Conservation (phyloP, 2,329 filamentous ascomycete genomes). For the Cercospora zeina region DNA sequence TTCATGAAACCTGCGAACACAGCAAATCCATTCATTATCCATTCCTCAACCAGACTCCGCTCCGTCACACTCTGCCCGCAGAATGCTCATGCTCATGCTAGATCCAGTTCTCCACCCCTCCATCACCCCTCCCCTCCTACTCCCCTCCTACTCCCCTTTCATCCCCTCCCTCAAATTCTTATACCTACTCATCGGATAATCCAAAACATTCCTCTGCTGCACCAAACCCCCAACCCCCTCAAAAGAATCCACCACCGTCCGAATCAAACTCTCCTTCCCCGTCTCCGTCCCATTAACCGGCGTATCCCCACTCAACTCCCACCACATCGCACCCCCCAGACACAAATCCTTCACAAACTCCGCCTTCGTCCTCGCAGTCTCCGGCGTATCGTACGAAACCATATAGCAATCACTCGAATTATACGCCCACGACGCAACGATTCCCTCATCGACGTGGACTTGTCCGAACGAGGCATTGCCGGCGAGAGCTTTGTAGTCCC, state of each 20-base stretch:
- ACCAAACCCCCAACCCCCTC: constrained; percentile 46
- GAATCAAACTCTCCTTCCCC: constrained; percentile 56
- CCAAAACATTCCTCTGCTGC: constrained; percentile 48
- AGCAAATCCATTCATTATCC: not conserved
- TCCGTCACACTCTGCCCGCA: not conserved
- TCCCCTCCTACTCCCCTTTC: constrained; percentile 28
- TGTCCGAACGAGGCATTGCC: constrained; percentile 56
- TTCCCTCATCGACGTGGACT: constrained; percentile 63
- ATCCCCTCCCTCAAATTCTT: constrained; percentile 53
- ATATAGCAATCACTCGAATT: constrained; percentile 62
- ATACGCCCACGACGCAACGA: constrained; percentile 75
- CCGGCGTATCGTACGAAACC: constrained; percentile 72
- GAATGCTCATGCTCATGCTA: not conserved
- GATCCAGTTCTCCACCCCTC: not conserved
- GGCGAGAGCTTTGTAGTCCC: constrained; percentile 59
- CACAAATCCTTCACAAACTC: constrained; percentile 64
- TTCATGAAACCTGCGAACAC: too few relatives aligned
- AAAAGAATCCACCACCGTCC: constrained; percentile 34
- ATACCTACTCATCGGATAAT: constrained; percentile 56
- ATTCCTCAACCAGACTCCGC: not conserved
- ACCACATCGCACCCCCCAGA: constrained; percentile 72
- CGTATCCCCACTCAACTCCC: constrained; percentile 80
- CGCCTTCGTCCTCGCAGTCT: constrained; percentile 67
- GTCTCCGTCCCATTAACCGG: constrained; percentile 44
- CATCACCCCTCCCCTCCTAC: not conserved